Base-by-base conservation (phyloP, 2,329 filamentous ascomycete species). In the Grosmannia clavigera region DNA sequence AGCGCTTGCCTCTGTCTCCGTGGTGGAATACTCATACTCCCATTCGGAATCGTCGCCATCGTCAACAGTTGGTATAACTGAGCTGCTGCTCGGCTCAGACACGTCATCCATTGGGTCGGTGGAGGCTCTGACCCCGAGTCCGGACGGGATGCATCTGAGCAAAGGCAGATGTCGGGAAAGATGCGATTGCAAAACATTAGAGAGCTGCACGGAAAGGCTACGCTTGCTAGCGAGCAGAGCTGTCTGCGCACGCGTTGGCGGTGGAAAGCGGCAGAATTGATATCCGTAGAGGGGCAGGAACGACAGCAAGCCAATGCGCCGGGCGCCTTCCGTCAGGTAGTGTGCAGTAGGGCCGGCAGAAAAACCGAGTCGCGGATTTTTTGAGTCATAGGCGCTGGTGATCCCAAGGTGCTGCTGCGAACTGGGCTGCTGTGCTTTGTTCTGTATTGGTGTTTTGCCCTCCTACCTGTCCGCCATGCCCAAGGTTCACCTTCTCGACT, bases 401-500 rank as follows among this genome's bases (percentile, higher is more conserved):
- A 22, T 22, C 22, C 22, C 22, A 22, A 22, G 22, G 22, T 22
- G 53, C 16, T 31, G 31, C 12, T 10, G n/a, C n/a, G 29, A 6
- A 35, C 11, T 12, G 43, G 33, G 5, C 5, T 46, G 11, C 16
- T 57, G 31, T 5, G 19, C 3, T 5, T n/a, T 46, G 43, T n/a
- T 19, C 22, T 22, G 22, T 22, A 22, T 22, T 22, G 22, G 22
- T 22, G 22, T 22, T 22, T 16, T 53, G 40, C 50, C 35, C 46
- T n/a, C 43, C 43, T 43, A 19, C 40, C 40, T 19, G 7, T 9
- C 4, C 19, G 40, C 12, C 5, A 66, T 66, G 65, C 84, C 88
- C 64, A 89, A 81, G 56, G 88, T 92, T 64, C 82, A 92, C 74
- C 75, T 94, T 60, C 74, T 87, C 67, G 80, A 97, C 76, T 97